These are phyloP conservation scores for Helotiales sp. DNA, from an alignment of 2,329 filamentous ascomycete species.

Conservation along the genomic window DNA sequence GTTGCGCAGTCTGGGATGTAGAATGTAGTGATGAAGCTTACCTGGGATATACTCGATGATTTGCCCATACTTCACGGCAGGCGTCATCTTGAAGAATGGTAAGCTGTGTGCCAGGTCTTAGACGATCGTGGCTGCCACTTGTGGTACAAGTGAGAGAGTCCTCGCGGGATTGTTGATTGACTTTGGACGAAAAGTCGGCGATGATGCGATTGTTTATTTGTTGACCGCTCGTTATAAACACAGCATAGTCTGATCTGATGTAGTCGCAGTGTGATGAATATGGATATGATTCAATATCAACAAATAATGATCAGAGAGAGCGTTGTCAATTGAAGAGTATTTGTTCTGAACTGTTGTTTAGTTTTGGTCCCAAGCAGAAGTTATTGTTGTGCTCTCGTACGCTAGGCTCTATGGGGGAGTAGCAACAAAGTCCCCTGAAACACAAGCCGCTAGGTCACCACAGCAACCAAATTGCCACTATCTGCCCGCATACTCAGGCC, in stretches of 20 bases:
- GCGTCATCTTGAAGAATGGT: constrained; percentile 40
- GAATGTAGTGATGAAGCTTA: constrained; percentile 45
- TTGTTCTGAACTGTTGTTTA: constrained; percentile 12
- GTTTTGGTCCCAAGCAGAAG: neutral
- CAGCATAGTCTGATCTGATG: constrained; percentile 21
- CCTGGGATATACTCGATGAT: constrained; percentile 96
- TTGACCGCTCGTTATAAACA: constrained; percentile 21
- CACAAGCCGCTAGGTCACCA: constrained; percentile 2
- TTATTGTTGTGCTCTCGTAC: no score
- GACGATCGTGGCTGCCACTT: constrained; percentile 22
- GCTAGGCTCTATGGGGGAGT: constrained; percentile 17
- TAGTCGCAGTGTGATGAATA: constrained; percentile 14
- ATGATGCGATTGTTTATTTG: constrained; percentile 21
- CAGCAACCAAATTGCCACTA: constrained; percentile 2
- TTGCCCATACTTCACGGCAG: constrained; percentile 66
- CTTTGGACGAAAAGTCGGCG: constrained; percentile 2
- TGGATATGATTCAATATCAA: constrained; percentile 20
- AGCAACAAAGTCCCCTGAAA: constrained; percentile 2
- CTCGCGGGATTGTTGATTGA: neutral
- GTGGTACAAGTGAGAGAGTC: constrained; percentile 6
- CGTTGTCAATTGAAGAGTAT: constrained; percentile 13
- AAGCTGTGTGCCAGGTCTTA: constrained; percentile 7
- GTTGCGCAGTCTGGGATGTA: constrained; percentile 8
- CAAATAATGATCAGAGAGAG: constrained; percentile 13
- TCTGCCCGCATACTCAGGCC: neutral